Evolutionary conservation across 2,329 filamentous ascomycete genomes (phyloP).

Genomic region (Corynespora cassiicola): DNA sequence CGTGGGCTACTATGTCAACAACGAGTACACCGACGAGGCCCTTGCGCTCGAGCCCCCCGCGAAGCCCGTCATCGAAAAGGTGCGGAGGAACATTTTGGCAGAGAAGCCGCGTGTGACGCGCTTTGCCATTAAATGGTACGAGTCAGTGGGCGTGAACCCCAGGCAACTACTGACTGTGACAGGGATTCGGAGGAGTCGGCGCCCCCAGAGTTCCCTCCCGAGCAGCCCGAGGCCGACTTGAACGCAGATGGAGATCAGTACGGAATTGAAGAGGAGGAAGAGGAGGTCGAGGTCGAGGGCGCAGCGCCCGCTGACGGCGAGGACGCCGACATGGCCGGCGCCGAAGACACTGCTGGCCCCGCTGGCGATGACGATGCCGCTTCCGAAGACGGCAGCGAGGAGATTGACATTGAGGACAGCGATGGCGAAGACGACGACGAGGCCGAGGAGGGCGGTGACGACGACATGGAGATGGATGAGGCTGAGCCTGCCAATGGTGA

Average conservation of each 20-base stretch:
- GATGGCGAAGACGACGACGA: constrained; percentile 75
- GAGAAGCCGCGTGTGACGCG: constrained; percentile 98
- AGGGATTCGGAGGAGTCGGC: constrained; percentile 99
- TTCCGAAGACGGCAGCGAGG: constrained; percentile 78
- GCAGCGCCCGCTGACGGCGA: constrained; percentile 59
- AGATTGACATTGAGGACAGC: constrained; percentile 78
- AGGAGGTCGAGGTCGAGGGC: constrained; percentile 67
- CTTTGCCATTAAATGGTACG: constrained; percentile 98
- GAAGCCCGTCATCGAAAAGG: constrained; percentile 91
- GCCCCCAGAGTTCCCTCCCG: constrained; percentile 93
- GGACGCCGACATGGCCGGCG: constrained; percentile 78
- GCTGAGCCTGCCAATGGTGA: constrained; percentile 51
- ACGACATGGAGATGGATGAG: constrained; percentile 65
- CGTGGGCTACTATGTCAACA: constrained; percentile 99
- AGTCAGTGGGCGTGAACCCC: constrained; percentile 19
- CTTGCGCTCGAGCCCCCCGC: constrained; percentile 86
- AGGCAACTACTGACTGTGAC: constrained; percentile 21
- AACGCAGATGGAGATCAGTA: constrained; percentile 85
- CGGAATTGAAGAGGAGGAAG: constrained; percentile 84
- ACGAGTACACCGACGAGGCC: constrained; percentile 95
- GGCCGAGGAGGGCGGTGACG: constrained; percentile 62
- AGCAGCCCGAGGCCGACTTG: constrained; percentile 94
- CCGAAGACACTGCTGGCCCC: constrained; percentile 60
- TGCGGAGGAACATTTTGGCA: constrained; percentile 88
- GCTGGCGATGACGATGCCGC: constrained; percentile 69